Evolutionary conservation across 768 basidiomycete species (phyloP), one percentile per base, ranked within the genome.

Genomic region (Hygrocybe coccinea): DNA sequence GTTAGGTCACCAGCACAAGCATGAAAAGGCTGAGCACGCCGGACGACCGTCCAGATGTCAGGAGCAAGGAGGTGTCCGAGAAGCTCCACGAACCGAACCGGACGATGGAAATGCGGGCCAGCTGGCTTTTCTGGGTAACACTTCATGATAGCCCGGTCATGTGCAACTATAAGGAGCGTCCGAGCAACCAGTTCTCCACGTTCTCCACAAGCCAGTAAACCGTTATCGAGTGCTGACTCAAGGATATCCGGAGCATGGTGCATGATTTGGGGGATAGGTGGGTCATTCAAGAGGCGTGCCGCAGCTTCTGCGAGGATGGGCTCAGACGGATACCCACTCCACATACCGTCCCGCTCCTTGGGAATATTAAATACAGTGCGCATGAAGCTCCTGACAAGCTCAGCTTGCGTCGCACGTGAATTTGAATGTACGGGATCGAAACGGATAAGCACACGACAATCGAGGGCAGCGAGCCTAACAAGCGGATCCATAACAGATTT

Each of bases 241-340:
- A 51, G 50, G 34, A 51, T 37, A 12, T 36, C 12, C 29, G 50
- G 50, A n/a, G 50, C 50, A 24, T 17, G 25, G n/a, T 36, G 11
- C 15, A 36, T 36, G 34, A 51, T 33, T 21, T 17, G 11, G n/a
- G n/a, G n/a, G n/a, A n/a, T 51, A 25, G 12, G 5, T 51, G 6
- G 15, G n/a, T 36, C 34, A 22, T 51, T 51, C 34, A 51, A 36
- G 50, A 51, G 5, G 15, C 50, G 35, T n/a, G 50, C 50, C 12
- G 50, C 50, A 37, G 50, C 50, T 37, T 51, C 50, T 12, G 50
- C 50, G 24, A 51, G 50, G 25, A 51, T 36, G 17, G 50, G 50
- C 50, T 51, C 50, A 11, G 50, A 51, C 15, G 46, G 17, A 48
- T 48, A 48, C 15, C 46, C 46, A 24, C 46, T 48, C 46, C 46